These are phyloP conservation scores for Pichia sorboxylosa DNA, from an alignment of 1,139 yeast genomes.

Conservation along the genomic window DNA sequence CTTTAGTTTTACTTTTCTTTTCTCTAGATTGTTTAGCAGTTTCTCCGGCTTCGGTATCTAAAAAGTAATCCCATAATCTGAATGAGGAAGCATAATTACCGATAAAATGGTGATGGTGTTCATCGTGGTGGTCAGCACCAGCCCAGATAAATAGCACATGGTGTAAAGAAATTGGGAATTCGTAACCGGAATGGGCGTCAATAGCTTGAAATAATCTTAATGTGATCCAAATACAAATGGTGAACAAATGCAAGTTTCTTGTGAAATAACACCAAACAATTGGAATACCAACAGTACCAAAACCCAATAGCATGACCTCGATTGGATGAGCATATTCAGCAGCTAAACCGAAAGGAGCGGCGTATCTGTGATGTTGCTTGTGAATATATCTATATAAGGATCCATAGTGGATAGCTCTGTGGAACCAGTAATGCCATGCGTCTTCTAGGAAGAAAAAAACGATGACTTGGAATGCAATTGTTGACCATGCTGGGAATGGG, in stretches of 20 bases:
- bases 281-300: constrained; percentile 95
- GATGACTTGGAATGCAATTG: constrained; percentile 52
- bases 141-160: constrained; percentile 94
- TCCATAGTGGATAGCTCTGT: constrained; percentile 79
- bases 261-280: constrained; percentile 56
- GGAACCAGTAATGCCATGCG: constrained; percentile 94
- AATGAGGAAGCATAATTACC: constrained; percentile 93
- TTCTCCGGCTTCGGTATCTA: constrained; percentile 76
- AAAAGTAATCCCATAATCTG: constrained; percentile 85
- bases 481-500: constrained; percentile 63
- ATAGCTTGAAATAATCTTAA: constrained; percentile 86
- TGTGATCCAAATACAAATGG: constrained; percentile 76
- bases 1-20: constrained; percentile 38
- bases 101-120: constrained; percentile 81
- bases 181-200: constrained; percentile 95
- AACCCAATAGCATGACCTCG: constrained; percentile 83
- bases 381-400: constrained; percentile 83
- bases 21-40: constrained; percentile 55
- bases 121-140: constrained; percentile 97
- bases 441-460: constrained; percentile 80
- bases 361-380: constrained; percentile 93
- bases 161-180: constrained; percentile 93
- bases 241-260: constrained; percentile 65
- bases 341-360: constrained; percentile 94
- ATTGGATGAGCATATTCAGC: constrained; percentile 98